Evolutionary conservation across 257 asterid species (phyloP).

Genomic region (Fraxinus excelsior): DNA sequence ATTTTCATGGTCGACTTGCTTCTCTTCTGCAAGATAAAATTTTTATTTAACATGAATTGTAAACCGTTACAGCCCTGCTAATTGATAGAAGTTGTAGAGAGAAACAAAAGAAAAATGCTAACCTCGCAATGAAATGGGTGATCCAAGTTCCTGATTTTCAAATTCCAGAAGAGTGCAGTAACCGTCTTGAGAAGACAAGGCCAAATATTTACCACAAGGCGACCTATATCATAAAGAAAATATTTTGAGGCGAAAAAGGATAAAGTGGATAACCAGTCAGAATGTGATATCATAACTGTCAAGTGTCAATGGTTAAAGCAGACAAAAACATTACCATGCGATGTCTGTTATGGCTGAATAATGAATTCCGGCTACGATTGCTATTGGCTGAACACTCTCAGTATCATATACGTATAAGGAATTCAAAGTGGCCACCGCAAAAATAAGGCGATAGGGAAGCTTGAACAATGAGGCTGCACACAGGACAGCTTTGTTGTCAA

Average conservation of each 20-base stretch:
- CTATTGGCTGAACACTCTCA: slow-evolving; percentile 87
- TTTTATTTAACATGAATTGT: slow-evolving; percentile 8
- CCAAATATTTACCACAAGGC: slow-evolving; percentile 68
- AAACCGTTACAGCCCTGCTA: slow-evolving; percentile 6
- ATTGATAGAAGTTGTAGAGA: neutral
- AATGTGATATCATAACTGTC: neutral
- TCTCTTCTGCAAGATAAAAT: slow-evolving; percentile 38
- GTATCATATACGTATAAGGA: slow-evolving; percentile 89
- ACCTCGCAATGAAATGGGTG: slow-evolving; percentile 60
- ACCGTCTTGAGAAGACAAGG: slow-evolving; percentile 90
- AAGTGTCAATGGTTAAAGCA: slow-evolving; percentile 3
- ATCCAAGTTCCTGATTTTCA: slow-evolving; percentile 79
- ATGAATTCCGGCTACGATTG: slow-evolving; percentile 81
- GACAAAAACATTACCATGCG: slow-evolving; percentile 64
- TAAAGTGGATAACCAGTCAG: neutral
- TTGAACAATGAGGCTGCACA: slow-evolving; percentile 69
- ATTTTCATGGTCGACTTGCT: slow-evolving; percentile 31
- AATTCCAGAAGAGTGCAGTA: slow-evolving; percentile 97
- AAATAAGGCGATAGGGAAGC: slow-evolving; percentile 88
- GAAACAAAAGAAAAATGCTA: slow-evolving; percentile 8
- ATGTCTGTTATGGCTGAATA: slow-evolving; percentile 96
- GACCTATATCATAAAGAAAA: slow-evolving; percentile 50
- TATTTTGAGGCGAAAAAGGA: neutral
- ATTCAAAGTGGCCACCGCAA: slow-evolving; percentile 93
- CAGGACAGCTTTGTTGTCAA: slow-evolving; percentile 26